Percentiles rank a stretch among this genome's conserved stretches.
Evolutionary conservation across 2,329 filamentous ascomycete genomes (phyloP).

Genomic region (Pestalotiopsis sp.): DNA sequence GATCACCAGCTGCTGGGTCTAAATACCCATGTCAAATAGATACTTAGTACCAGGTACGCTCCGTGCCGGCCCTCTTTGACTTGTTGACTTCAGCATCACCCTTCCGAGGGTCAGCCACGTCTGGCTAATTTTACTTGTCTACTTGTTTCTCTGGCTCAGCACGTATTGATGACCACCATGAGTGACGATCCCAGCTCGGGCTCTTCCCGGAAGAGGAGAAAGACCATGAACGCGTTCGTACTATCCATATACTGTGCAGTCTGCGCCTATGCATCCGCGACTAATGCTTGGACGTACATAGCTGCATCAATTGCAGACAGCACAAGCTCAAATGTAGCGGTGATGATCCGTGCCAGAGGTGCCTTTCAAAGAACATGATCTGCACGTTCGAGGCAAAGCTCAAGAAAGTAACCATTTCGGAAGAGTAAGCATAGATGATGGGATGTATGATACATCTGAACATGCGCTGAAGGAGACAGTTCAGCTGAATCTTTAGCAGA

Average conservation of each 20-base stretch:
- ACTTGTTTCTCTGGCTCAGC: neutral
- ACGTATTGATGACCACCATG: neutral
- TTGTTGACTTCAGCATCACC: neutral
- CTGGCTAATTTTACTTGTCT: neutral
- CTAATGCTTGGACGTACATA: neutral
- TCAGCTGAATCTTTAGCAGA: neutral
- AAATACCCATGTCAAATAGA: too few species aligned
- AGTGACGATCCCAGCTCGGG: neutral
- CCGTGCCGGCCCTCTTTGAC: neutral
- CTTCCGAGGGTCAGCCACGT: neutral
- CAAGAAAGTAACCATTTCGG: neutral
- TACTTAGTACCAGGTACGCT: neutral
- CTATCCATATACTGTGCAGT: neutral
- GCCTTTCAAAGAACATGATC: neutral
- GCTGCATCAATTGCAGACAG: neutral
- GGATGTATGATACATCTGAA: neutral
- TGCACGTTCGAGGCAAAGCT: neutral
- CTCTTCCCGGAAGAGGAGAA: neutral
- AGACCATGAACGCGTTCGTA: slow-evolving; percentile 1
- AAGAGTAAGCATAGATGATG: neutral
- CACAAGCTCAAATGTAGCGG: neutral
- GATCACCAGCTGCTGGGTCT: neutral
- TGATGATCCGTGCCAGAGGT: neutral
- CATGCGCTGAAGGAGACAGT: neutral
- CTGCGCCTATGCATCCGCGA: neutral